A percentile compares a stretch with the other conserved stretches of the same genome.
Evolutionary conservation across 768 basidiomycete genomes (phyloP).

Genomic region (Agrocybe praecox): DNA sequence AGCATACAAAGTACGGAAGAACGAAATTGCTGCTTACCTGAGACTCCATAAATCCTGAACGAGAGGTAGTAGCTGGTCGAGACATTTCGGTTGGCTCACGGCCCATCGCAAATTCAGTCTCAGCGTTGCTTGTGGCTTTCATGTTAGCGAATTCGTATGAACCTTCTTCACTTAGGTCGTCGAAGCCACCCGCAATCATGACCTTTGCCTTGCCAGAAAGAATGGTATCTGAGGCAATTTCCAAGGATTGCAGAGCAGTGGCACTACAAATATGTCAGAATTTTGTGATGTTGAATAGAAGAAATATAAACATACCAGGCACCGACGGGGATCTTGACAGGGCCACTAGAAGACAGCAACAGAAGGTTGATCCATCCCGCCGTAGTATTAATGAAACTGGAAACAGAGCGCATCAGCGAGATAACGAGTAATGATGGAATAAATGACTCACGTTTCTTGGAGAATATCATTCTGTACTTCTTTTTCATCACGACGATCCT

Average conservation of each 20-base stretch:
- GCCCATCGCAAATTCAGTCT: conserved; percentile 98
- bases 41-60: conserved; percentile 98
- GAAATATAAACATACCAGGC: conserved; percentile 72
- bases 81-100: conserved; percentile 99
- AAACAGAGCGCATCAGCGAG: conserved; percentile 3
- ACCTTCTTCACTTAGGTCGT: conserved; percentile 97
- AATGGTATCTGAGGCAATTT: conserved; percentile 97
- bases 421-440: not conserved
- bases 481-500: conserved; percentile 96
- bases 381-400: conserved; percentile 97
- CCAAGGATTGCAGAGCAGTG: conserved; percentile 95
- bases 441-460: conserved; percentile 85
- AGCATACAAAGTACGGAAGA: not conserved
- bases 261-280: conserved; percentile 52
- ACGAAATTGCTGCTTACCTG: conserved; percentile 28
- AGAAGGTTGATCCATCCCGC: conserved; percentile 98
- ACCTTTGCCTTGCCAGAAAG: conserved; percentile 96
- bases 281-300: not conserved
- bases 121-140: conserved; percentile 98
- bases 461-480: conserved; percentile 98
- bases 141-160: conserved; percentile 99
- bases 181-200: conserved; percentile 99
- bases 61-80: conserved; percentile 93
- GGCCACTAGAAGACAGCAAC: conserved; percentile 93
- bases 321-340: conserved; percentile 98